A percentile compares a stretch with the other conserved stretches of the same genome.
These are phyloP conservation scores for Fallopia convolvulus DNA, from an alignment of 148 eudicot species.

Conservation along the genomic window DNA sequence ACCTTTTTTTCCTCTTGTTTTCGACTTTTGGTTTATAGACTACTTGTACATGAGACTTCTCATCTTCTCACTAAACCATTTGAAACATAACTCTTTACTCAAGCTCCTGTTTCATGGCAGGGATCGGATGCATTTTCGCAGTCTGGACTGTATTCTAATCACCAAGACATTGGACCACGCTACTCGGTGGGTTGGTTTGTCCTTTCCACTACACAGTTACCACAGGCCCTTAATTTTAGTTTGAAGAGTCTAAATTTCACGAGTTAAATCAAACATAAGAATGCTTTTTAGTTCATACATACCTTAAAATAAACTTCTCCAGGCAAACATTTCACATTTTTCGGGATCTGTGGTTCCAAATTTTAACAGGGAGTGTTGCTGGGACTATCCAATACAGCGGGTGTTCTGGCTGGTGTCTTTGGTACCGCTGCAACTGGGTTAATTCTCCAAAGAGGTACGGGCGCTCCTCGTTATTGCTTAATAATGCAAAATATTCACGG, in stretches of 20 bases:
- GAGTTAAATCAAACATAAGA: neutral
- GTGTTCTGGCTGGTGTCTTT: conserved; percentile 94
- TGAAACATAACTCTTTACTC: neutral
- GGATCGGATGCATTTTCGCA: conserved; percentile 95
- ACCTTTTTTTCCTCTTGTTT: neutral
- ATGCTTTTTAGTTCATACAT: neutral
- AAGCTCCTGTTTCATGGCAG: conserved; percentile 31
- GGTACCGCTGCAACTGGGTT: conserved; percentile 96
- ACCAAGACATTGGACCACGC: conserved; percentile 98
- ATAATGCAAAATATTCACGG: neutral
- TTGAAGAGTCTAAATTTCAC: neutral
- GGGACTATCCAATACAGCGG: conserved; percentile 91
- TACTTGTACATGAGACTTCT: neutral
- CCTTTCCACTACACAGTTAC: conserved; percentile 10
- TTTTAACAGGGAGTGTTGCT: conserved; percentile 64
- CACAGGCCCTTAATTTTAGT: neutral
- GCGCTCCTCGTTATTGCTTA: neutral
- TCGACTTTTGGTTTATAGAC: neutral
- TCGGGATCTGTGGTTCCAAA: neutral
- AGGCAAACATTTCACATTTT: neutral
- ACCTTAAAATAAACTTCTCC: neutral
- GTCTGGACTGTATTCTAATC: conserved; percentile 94
- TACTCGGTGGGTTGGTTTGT: conserved; percentile 60
- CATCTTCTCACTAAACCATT: neutral
- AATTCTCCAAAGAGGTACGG: conserved; percentile 83